These are phyloP conservation scores for Coniella vitis DNA, from an alignment of 2,329 filamentous ascomycete genomes.

Conservation along the genomic window DNA sequence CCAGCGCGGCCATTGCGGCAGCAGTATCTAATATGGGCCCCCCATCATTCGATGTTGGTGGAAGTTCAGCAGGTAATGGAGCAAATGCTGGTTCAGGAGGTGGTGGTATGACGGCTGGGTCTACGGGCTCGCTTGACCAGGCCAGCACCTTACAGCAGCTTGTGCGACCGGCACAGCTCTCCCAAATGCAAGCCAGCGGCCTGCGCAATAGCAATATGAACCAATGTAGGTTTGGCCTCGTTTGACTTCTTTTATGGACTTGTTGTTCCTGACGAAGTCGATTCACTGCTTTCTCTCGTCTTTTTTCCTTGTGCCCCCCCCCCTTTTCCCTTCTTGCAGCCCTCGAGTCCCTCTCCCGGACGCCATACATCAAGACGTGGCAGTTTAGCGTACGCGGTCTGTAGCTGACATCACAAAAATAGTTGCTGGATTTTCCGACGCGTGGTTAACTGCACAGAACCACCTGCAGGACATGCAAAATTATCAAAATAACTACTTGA, in stretches of 20 bases:
- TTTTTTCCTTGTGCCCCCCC: neutral
- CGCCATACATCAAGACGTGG: neutral
- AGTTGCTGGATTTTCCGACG: constrained; percentile 77
- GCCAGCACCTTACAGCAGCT: constrained; percentile 57
- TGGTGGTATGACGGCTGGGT: constrained; percentile 13
- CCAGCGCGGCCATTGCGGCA: constrained; percentile 12
- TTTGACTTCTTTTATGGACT: constrained; percentile 18
- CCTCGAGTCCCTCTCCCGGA: neutral
- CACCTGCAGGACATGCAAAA: constrained; percentile 92
- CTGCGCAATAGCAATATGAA: constrained; percentile 56
- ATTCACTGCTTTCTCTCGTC: neutral
- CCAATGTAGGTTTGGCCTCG: constrained; percentile 57
- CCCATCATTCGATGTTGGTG: constrained; percentile 35
- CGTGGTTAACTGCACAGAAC: constrained; percentile 73
- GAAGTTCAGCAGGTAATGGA: constrained; percentile 19
- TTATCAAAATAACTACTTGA: constrained; percentile 92
- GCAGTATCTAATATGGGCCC: constrained; percentile 52
- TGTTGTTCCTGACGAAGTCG: too few species aligned
- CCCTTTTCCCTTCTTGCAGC: neutral
- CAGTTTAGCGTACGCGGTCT: constrained; percentile 16
- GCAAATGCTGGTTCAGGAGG: neutral
- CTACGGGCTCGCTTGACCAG: constrained; percentile 39
- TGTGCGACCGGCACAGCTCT: constrained; percentile 63
- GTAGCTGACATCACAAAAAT: constrained; percentile 17
- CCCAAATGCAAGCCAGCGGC: constrained; percentile 57